Evolutionary conservation across 495 filamentous ascomycete species (phyloP).

Genomic region (Lasiosphaeria ovina): DNA sequence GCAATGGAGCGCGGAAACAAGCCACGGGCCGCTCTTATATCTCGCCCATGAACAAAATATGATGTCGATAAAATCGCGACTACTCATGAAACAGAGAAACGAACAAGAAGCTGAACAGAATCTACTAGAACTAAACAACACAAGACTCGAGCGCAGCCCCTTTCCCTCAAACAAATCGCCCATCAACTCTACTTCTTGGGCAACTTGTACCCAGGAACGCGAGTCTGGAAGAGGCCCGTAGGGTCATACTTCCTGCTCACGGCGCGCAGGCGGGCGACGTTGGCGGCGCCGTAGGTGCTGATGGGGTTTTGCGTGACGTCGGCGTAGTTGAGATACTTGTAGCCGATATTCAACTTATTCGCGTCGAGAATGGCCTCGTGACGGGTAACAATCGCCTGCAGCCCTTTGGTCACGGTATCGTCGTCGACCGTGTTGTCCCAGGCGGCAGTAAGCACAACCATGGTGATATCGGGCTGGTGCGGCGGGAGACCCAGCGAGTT

Average conservation of each 20-base stretch:
- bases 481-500: constrained; percentile 12
- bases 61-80: no score
- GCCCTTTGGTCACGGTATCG: neutral
- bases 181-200: neutral
- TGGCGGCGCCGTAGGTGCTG: constrained; percentile 42
- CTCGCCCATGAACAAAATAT: no score
- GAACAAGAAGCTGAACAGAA: no score
- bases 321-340: neutral
- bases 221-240: constrained; percentile 41
- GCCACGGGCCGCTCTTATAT: no score
- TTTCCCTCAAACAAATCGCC: no score
- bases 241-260: constrained; percentile 50
- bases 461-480: constrained; percentile 4
- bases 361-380: neutral
- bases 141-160: no score
- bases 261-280: constrained; percentile 33
- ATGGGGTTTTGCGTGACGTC: neutral
- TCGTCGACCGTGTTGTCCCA: constrained; percentile 11
- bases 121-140: no score
- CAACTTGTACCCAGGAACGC: constrained; percentile 33
- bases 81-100: no score
- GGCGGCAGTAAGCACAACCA: constrained; percentile 6
- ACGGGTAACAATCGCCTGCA: neutral
- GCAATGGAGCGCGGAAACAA: no score
- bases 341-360: neutral